Evolutionary conservation across 768 basidiomycete genomes (phyloP).

Genomic region (Wakefieldia striispora): DNA sequence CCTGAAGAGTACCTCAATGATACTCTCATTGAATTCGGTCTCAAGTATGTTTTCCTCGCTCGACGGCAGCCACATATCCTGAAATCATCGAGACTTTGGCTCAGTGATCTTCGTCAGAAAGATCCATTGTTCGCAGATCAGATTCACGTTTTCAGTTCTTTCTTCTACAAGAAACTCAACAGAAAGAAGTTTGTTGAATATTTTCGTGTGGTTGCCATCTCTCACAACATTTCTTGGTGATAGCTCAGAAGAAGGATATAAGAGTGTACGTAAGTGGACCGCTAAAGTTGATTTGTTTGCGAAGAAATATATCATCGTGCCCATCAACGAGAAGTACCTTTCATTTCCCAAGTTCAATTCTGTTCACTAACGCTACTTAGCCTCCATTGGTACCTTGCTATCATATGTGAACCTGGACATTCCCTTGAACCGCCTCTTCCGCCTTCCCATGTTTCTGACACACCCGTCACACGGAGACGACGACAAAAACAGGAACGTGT

Average conservation of each 20-base stretch:
- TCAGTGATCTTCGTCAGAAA: conserved; percentile 50
- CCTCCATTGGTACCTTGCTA: conserved; percentile 95
- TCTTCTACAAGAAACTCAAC: conserved; percentile 94
- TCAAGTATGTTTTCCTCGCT: conserved; percentile 61
- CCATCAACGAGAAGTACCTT: conserved; percentile 94
- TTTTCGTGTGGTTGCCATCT: not conserved
- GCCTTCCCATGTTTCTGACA: conserved; percentile 1
- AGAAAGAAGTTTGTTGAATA: conserved; percentile 50
- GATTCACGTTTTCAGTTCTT: conserved; percentile 92
- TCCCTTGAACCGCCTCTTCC: conserved; percentile 51
- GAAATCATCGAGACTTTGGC: conserved; percentile 57
- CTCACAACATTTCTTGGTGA: conserved; percentile 16
- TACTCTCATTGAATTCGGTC: conserved; percentile 92
- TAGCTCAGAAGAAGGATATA: conserved; percentile 65
- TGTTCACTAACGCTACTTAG: conserved; percentile 39
- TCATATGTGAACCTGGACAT: conserved; percentile 80
- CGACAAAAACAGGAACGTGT: conserved; percentile 16
- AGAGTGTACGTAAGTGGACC: conserved; percentile 93
- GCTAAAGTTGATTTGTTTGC: conserved; percentile 81
- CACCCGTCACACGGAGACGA: conserved; percentile 22
- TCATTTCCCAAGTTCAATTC: not conserved
- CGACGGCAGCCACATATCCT: not conserved
- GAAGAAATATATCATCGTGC: conserved; percentile 92
- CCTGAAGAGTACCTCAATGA: conserved; percentile 92
- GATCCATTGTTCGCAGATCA: conserved; percentile 65